Base-by-base conservation (phyloP, 202 grass and related monocot species). In the Panicum virgatum region DNA sequence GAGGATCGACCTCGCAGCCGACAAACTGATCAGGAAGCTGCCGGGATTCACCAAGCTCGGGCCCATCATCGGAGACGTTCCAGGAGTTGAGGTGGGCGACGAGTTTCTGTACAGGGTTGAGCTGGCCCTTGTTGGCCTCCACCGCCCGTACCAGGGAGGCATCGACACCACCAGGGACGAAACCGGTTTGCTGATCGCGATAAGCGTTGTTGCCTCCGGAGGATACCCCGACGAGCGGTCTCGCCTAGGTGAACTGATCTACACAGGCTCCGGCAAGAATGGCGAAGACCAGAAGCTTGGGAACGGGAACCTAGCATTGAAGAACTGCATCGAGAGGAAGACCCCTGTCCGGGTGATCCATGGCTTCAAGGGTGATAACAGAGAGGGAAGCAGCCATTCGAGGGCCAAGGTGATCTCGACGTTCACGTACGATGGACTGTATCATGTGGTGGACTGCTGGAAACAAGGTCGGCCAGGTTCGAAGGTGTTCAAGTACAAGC, bases 381-480 rank as follows among this genome's bases (percentile, higher is more conserved):
- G 57, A 67, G 50, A 88, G 50, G 84, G 68, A 73, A 62, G 47
- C 19, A 30, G 74, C 16, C 75, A 90, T 62, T 62, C 71, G 4
- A 87, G 46, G 74, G 42, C 81, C 39, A 93, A 47, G 79, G 63
- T 86, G n/a, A 57, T 88, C 30, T 77, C 86, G 19, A 88, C 52
- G 5, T 95, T 90, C 69, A 90, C 83, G n/a, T 95, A 98, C 59
- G 96, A 86, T 68, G 92, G 96, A 20, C 51, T 98, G 36, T 95
- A 98, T 77, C 27, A 62, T 43, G 96, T 98, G 54, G 84, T 85
- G 51, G 27, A 75, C 9, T 98, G 57, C 69, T 86, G 84, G 82
- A 45, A 2, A 46, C 85, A 91, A 81, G 46, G 42, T 22, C n/a
- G 48, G n/a, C 18, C 12, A 7, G 82, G 88, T 65, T 83, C 73